A percentile compares a stretch with the other conserved stretches of the same genome.
These are phyloP conservation scores for Grifola frondosa DNA, from an alignment of 1,284 basidiomycete species.

Conservation along the genomic window DNA sequence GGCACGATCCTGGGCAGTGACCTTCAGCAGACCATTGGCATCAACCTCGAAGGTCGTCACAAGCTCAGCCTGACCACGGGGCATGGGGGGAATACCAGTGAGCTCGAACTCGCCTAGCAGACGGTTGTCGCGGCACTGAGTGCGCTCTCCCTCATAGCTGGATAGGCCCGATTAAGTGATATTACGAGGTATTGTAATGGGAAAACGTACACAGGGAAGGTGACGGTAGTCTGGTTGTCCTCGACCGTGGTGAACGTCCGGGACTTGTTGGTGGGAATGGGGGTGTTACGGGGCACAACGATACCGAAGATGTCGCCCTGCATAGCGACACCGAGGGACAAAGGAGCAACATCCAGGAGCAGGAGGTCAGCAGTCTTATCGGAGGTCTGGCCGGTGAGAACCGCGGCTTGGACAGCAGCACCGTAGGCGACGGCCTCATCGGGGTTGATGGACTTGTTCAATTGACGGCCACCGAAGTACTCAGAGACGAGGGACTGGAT, in stretches of 20 bases:
- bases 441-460: constrained; percentile 99
- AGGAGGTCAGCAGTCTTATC: constrained; percentile 95
- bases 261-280: constrained; percentile 96
- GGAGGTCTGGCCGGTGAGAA: constrained; percentile 94
- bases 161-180: background rate
- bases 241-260: constrained; percentile 96
- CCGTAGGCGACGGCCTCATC: constrained; percentile 95
- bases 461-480: constrained; percentile 94
- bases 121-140: constrained; percentile 95
- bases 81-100: constrained; percentile 95
- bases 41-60: constrained; percentile 97
- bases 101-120: constrained; percentile 98
- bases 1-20: constrained; percentile 91
- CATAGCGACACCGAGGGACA: constrained; percentile 98
- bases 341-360: constrained; percentile 93
- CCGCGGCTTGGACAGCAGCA: constrained; percentile 95
- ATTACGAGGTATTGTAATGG: constrained; percentile 7
- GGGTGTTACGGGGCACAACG: constrained; percentile 95
- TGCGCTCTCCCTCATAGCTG: constrained; percentile 95
- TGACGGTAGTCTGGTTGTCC: constrained; percentile 98
- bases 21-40: constrained; percentile 95
- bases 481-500: constrained; percentile 98
- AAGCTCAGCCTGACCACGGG: constrained; percentile 93
- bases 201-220: constrained; percentile 84
- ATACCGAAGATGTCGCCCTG: constrained; percentile 97